Base-by-base conservation (phyloP, 2,329 filamentous ascomycete genomes). In the Bertia moriformis region DNA sequence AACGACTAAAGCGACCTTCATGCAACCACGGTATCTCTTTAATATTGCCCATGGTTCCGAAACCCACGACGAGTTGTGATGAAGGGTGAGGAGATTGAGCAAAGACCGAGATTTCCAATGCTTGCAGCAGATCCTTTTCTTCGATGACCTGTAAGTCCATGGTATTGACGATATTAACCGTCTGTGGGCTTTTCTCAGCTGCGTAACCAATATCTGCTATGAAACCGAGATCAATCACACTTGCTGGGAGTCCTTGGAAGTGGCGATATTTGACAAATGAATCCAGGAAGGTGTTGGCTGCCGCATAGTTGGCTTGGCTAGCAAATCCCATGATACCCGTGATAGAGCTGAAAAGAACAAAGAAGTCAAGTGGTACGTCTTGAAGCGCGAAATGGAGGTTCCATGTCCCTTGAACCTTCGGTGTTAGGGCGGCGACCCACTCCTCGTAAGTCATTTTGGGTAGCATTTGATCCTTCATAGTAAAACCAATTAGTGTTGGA, bases 271-370 rank as follows among this genome's bases (percentile, higher is more conserved):
- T 22, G 2, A 45, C 50, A 1, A 64, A 43, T 2, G 39, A 39
- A 4, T 43, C 40, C 46, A 61, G 51, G 42, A 51, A 64, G 13
- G 39, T 42, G 42, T 61, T 60, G 1, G 53, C 57, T 0, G 56
- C 56, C 2, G 49, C 44, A 40, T 65, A 65, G 43, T 58, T 62
- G 3, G 49, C 40, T 44, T 65, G 59, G 4, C 48, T 47, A 3
- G 30, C 20, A 19, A 48, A 46, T 4, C 54, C 54, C 17, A 48
- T 42, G 4, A 50, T 40, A 2, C 38, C 40, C n/a, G 44, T 27
- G 10, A 50, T 40, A 2, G 51, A 56, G n/a, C 46, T 48, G n/a
- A 52, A 43, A 5, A 54, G 33, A 17, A 56, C 42, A 45, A 56
- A 49, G 30, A 51, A 47, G 19, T 45, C 43, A 4, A 49, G 19